Base-by-base conservation (phyloP, 1,284 basidiomycete genomes). In the Ustilago esculenta region DNA sequence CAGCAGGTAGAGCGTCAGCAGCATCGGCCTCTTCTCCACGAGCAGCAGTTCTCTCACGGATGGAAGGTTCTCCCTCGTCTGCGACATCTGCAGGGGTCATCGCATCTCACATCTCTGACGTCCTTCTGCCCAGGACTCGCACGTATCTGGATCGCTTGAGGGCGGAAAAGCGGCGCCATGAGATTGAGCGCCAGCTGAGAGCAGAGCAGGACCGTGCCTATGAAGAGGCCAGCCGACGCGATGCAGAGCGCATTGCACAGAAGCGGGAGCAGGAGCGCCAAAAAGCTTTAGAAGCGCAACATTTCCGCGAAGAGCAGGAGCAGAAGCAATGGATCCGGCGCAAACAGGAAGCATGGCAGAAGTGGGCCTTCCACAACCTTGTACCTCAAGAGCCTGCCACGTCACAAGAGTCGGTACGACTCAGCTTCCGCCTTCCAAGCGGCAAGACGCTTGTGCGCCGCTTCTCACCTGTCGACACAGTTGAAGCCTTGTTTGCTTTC, bases 171-270 rank as follows among this genome's bases (percentile, higher is more conserved):
- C 57, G 55, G 4, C 69, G 59, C 10, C 47, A 71, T 5, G 70
- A 71, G 42, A 48, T 65, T 55, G 76, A 79, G 36, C 68, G 76
- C 4, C 55, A 73, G 49, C 65, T 79, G 15, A 54, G 60, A 7
- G 73, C 56, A 0, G 74, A 77, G 20, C 76, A 79, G 39, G 75
- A 79, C 33, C 72, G 71, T 5, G 76, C 76, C 3, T 79, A 70
- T 35, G 68, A 64, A 20, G 71, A 75, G 37, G 73, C 72, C 3
- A 72, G 67, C 24, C 53, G 50, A 27, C 57, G 70, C 12, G 72
- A 75, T 36, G 66, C 68, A 1, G 75, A 73, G 24, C 45, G 64
- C 1, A 73, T 75, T 12, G 29, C 56, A 1, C 41, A 55, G 30
- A 63, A 49, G 27, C 72, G 73, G 10, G 66, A 65, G 10, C 65